Evolutionary conservation across 163 green algal species (phyloP), one percentile per base, ranked within the genome.

Genomic region (Volvox carteri): DNA sequence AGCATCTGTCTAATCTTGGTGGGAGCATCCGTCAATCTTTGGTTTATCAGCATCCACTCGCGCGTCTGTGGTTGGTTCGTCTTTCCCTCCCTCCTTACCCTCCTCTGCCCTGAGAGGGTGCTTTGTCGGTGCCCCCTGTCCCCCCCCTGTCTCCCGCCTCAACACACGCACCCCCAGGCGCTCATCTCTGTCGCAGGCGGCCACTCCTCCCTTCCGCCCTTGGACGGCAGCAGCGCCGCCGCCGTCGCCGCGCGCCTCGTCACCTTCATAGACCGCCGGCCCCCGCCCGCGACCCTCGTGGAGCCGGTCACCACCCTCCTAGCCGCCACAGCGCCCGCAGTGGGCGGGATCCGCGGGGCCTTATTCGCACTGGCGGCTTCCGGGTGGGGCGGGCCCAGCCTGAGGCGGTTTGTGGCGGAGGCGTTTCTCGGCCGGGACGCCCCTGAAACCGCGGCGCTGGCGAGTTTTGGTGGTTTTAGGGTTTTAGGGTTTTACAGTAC

Each of bases 201-300:
- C 37, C 93, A 96, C 83, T 91, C 88, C 79, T 92, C 78, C 35
- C 85, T 86, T 25, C 93, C 93, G 0, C 92, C 92, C 1, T 70
- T 92, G 1, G 90, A 94, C 78, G 87, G 88, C 62, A 89, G 33
- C 85, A 84, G 52, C 25, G 86, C 87, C n/a, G 80, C 74, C 37
- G 74, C 79, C 39, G 19, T 89, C 11, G 48, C 90, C 74, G 85
- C 62, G 19, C 86, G 90, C 25, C 35, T 94, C 42, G 50, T 94
- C 28, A 75, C 84, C 2, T 41, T 65, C 14, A 39, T 92, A 9
- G 67, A 76, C 46, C 46, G 50, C 30, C 33, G 46, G 6, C 89
- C 88, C 0, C 88, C 86, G 11, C 73, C 86, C 35, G 50, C 77
- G n/a, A 33, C 33, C 28, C 75, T 93, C 52, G 68, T 78, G 25